Conservation (phyloP, 169 alveolate genomes). For the Plasmodium inui region DNA sequence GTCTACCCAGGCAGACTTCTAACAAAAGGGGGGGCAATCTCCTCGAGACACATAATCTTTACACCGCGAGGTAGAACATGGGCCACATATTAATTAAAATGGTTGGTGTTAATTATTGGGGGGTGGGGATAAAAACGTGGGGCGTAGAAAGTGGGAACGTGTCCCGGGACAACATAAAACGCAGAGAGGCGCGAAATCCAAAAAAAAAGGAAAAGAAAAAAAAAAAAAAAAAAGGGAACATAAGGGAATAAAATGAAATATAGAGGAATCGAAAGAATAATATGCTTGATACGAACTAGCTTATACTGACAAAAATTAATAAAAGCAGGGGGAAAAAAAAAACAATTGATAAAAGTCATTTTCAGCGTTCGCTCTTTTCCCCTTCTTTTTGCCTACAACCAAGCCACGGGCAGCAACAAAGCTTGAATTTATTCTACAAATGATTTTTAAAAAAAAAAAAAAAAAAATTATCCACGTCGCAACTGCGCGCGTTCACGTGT, state of each 20-base stretch:
- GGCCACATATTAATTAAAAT: background rate
- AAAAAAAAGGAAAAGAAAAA: background rate
- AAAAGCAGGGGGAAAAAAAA: background rate
- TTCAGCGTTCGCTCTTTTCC: background rate
- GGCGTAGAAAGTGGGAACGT: background rate
- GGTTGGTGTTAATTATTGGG: background rate
- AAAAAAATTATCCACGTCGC: slow-evolving; percentile 1
- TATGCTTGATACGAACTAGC: background rate
- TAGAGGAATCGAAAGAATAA: background rate
- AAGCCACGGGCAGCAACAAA: background rate
- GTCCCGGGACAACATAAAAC: background rate
- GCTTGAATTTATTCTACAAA: background rate
- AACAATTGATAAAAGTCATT: background rate
- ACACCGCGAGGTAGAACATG: background rate
- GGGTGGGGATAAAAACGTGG: background rate
- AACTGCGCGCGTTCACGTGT: slow-evolving; percentile 2
- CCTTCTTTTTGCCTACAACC: background rate
- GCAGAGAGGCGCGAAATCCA: background rate
- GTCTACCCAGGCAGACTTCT: background rate
- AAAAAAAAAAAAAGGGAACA: background rate
- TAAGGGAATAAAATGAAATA: background rate
- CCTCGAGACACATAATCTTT: background rate
- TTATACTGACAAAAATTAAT: background rate
- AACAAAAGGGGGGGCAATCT: background rate
- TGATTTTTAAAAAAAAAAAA: background rate